These are phyloP conservation scores for Lophiostoma macrostomum DNA, from an alignment of 495 filamentous ascomycete species.

Conservation along the genomic window DNA sequence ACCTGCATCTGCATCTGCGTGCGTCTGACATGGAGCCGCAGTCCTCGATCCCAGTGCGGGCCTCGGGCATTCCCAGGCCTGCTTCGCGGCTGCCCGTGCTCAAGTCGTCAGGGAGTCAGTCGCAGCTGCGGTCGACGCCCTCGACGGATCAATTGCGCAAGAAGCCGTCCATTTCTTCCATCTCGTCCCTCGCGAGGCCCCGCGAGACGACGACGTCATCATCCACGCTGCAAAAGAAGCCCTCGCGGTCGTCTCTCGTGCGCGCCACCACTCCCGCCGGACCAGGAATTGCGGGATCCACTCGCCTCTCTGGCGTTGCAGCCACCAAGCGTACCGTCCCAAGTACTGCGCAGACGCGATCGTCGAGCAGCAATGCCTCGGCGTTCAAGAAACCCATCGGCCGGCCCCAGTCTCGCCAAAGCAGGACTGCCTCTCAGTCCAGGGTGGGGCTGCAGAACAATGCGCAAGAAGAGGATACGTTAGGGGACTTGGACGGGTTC, in stretches of 20 bases:
- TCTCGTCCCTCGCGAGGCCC: conserved; percentile 20
- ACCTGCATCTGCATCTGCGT: not conserved
- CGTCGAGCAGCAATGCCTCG: conserved; percentile 5
- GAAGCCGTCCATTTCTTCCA: conserved; percentile 27
- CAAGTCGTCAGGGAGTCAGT: conserved; percentile 14
- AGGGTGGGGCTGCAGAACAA: not conserved
- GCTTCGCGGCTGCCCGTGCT: conserved; percentile 37
- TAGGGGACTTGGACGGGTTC: conserved; percentile 32
- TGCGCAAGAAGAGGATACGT: conserved; percentile 26
- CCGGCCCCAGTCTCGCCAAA: conserved; percentile 30
- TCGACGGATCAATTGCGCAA: conserved; percentile 27
- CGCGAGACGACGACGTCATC: not conserved
- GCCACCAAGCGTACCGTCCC: conserved; percentile 8
- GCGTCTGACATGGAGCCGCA: conserved; percentile 33
- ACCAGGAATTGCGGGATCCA: conserved; percentile 9
- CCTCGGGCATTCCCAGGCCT: conserved; percentile 39
- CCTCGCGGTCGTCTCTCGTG: conserved; percentile 15
- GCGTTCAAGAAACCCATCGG: conserved; percentile 34
- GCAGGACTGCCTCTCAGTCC: conserved; percentile 3
- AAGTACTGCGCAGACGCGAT: not conserved
- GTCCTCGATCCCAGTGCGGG: conserved; percentile 21
- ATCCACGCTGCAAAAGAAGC: conserved; percentile 25
- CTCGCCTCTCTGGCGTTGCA: conserved; percentile 16
- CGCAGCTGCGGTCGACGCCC: conserved; percentile 15
- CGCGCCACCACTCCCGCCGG: conserved; percentile 15